Conservation (phyloP, 2,329 filamentous ascomycete species). For the Zymoseptoria tritici region DNA sequence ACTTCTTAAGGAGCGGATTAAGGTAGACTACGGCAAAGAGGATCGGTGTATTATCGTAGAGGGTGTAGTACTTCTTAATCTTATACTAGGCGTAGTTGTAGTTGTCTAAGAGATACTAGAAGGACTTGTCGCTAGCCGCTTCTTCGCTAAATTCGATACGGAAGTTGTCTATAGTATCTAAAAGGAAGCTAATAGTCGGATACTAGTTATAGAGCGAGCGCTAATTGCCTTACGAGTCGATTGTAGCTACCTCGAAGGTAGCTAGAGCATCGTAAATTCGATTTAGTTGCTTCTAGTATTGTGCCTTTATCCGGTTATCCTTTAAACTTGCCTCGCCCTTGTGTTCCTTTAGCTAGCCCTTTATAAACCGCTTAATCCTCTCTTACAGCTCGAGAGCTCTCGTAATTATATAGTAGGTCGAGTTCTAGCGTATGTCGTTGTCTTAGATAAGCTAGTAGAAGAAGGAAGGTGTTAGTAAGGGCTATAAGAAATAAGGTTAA, state of each 20-base stretch:
- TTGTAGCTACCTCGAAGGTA: neutral
- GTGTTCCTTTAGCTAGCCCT: too few relatives aligned
- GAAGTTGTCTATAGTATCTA: neutral
- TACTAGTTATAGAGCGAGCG: neutral
- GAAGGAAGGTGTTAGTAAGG: too few relatives aligned
- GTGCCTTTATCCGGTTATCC: neutral
- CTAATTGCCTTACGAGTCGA: constrained; percentile 1
- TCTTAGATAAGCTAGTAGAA: too few relatives aligned
- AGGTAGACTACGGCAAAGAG: neutral
- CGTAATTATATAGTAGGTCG: too few relatives aligned
- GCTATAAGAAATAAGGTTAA: too few relatives aligned
- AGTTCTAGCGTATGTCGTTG: too few relatives aligned
- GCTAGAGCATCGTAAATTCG: neutral
- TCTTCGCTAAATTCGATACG: neutral
- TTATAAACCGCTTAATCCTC: too few relatives aligned
- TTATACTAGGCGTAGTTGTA: neutral
- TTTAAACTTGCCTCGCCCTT: neutral
- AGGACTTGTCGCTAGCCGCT: neutral
- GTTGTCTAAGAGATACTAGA: neutral
- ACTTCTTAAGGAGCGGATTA: neutral
- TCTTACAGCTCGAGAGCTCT: too few relatives aligned
- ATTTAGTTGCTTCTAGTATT: neutral
- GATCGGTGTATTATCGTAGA: neutral
- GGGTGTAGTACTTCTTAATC: constrained; percentile 1
- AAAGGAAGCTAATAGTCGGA: neutral